These are phyloP conservation scores for Eucalyptus camaldulensis DNA, from an alignment of 345 rosid species.

Conservation along the genomic window DNA sequence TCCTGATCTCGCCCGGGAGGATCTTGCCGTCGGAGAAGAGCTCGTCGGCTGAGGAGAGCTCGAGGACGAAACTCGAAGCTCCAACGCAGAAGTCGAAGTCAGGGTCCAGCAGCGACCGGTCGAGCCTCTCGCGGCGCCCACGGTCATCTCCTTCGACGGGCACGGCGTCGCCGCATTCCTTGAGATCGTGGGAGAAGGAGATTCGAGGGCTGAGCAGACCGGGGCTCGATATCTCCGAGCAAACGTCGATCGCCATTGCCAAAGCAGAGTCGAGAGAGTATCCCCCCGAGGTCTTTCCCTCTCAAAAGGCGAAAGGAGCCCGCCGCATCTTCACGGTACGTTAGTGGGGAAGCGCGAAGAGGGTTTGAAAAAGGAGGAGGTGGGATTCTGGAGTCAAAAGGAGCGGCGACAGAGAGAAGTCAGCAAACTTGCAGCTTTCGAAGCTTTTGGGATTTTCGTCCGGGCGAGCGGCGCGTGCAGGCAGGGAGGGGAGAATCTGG, in stretches of 20 bases:
- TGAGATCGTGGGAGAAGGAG: constrained; percentile 67
- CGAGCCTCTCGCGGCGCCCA: constrained; percentile 35
- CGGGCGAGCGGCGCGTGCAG: not conserved
- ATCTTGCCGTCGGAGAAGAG: constrained; percentile 84
- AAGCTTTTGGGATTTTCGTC: constrained; percentile 7
- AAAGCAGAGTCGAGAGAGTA: not conserved
- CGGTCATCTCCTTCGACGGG: constrained; percentile 10
- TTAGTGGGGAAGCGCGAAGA: constrained; percentile 7
- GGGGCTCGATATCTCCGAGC: constrained; percentile 51
- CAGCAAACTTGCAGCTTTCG: constrained; percentile 41
- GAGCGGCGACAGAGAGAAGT: constrained; percentile 6
- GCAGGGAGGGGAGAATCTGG: not conserved
- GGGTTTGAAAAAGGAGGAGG: constrained; percentile 1
- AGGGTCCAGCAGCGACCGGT: constrained; percentile 23
- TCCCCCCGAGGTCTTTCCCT: not conserved
- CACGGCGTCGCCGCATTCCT: constrained; percentile 10
- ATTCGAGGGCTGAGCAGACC: constrained; percentile 51
- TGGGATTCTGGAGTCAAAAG: constrained; percentile 5
- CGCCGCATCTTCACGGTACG: not conserved
- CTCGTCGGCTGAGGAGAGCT: constrained; percentile 73
- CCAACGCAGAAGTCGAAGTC: constrained; percentile 49
- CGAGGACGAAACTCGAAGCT: constrained; percentile 16
- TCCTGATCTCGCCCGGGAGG: constrained; percentile 58
- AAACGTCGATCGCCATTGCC: constrained; percentile 70
- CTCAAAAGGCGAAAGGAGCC: not conserved